A percentile compares a stretch with the other conserved stretches of the same genome.
phyloP scores from a whole-genome alignment of 306 rosid genomes.

The Cicer pinnatifidum region DNA sequence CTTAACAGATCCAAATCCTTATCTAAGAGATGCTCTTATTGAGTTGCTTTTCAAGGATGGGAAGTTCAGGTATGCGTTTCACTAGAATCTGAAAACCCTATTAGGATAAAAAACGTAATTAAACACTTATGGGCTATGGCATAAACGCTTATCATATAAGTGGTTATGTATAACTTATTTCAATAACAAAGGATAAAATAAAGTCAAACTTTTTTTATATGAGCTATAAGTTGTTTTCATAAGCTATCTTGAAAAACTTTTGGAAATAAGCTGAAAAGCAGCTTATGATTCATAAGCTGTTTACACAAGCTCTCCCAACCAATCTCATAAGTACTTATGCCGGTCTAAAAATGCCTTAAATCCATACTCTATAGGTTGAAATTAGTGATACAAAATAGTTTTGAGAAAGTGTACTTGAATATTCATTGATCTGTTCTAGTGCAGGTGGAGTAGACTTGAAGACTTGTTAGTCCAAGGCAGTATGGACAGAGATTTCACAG shows the following conservation, averaged over 20 bases:
- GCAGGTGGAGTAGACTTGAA: slow-evolving; percentile 94
- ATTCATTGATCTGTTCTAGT: slow-evolving; percentile 42
- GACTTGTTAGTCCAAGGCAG: slow-evolving; percentile 77
- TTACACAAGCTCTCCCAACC: background rate
- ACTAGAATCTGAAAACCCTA: slow-evolving; percentile 15
- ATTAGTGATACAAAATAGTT: slow-evolving; percentile 17
- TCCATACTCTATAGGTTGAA: background rate
- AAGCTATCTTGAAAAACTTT: background rate
- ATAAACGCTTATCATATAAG: background rate
- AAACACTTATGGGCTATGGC: background rate
- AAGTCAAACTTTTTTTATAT: background rate
- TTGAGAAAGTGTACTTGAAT: slow-evolving; percentile 43
- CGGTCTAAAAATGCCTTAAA: no score
- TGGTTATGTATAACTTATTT: background rate
- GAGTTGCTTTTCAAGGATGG: slow-evolving; percentile 89
- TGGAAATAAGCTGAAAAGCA: background rate
- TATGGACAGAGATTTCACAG: slow-evolving; percentile 84
- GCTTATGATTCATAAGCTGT: background rate
- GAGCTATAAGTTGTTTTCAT: background rate
- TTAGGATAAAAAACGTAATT: background rate
- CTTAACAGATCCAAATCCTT: slow-evolving; percentile 90
- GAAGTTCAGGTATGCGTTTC: slow-evolving; percentile 70
- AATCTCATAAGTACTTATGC: background rate
- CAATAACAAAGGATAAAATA: background rate
- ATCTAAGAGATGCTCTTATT: slow-evolving; percentile 90